These are phyloP conservation scores for Leucocoprinus sp. DNA, from an alignment of 768 basidiomycete species.

Conservation along the genomic window DNA sequence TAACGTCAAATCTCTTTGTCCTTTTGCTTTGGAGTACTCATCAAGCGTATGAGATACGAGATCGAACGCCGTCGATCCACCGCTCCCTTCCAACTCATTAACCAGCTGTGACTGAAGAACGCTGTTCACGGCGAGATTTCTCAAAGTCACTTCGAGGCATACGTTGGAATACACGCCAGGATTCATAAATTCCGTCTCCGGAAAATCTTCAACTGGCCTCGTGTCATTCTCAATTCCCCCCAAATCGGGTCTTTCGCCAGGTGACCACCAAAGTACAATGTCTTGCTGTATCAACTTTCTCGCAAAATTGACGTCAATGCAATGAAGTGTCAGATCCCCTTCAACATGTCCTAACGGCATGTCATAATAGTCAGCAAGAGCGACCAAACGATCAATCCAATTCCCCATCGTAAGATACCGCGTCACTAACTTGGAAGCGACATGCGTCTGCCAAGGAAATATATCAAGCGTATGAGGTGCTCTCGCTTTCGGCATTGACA, in stretches of 20 bases:
- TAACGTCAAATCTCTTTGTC: slow-evolving; percentile 65
- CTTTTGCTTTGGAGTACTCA: slow-evolving; percentile 72
- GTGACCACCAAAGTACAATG: slow-evolving; percentile 95
- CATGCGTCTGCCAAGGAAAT: slow-evolving; percentile 84
- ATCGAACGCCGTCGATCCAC: slow-evolving; percentile 90
- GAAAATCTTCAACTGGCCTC: slow-evolving; percentile 65
- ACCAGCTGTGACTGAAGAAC: slow-evolving; percentile 91
- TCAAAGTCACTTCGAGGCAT: slow-evolving; percentile 81
- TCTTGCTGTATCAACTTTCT: slow-evolving; percentile 83
- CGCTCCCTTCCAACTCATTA: slow-evolving; percentile 95
- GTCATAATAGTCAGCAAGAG: slow-evolving; percentile 86
- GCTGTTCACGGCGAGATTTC: slow-evolving; percentile 90
- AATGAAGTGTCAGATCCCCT: slow-evolving; percentile 78
- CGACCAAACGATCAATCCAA: slow-evolving; percentile 74
- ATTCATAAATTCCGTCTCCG: slow-evolving; percentile 75
- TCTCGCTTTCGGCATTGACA: slow-evolving; percentile 81
- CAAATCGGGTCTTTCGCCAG: slow-evolving; percentile 79
- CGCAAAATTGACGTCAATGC: slow-evolving; percentile 88
- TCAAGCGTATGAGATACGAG: slow-evolving; percentile 86
- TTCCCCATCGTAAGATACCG: slow-evolving; percentile 72
- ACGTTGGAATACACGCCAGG: slow-evolving; percentile 91
- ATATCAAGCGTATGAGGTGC: slow-evolving; percentile 66
- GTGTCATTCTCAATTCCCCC: slow-evolving; percentile 90
- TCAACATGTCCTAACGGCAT: slow-evolving; percentile 90
- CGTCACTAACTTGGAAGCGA: slow-evolving; percentile 73